These are phyloP conservation scores for Blastosporella zonata DNA, from an alignment of 1,284 basidiomycete species.

Conservation along the genomic window DNA sequence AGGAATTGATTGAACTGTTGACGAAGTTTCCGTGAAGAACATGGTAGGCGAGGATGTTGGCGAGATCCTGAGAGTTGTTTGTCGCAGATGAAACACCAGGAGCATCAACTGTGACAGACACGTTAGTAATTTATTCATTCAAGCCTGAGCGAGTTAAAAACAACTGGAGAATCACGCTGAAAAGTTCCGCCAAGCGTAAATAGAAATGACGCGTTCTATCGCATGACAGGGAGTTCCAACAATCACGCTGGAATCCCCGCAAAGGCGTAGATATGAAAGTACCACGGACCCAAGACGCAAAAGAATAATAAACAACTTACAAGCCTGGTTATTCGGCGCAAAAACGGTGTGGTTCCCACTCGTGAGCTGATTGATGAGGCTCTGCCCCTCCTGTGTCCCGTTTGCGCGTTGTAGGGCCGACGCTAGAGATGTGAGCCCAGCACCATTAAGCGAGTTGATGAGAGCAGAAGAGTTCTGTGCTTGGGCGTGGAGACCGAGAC, in stretches of 20 bases:
- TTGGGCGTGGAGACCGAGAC: conserved; percentile 5
- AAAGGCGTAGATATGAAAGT: too few relatives aligned
- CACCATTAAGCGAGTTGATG: conserved; percentile 12
- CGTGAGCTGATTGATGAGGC: conserved; percentile 9
- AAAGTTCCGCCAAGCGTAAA: too few relatives aligned
- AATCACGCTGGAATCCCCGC: too few relatives aligned
- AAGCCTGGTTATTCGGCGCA: conserved; percentile 20
- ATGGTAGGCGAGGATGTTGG: conserved; percentile 56
- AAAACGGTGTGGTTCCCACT: conserved; percentile 17
- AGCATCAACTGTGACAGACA: conserved; percentile 12
- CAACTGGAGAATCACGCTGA: too few relatives aligned
- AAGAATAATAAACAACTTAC: conserved; percentile 10
- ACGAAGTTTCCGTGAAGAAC: conserved; percentile 53
- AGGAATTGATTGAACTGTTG: conserved; percentile 25
- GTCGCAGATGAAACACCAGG: conserved; percentile 9
- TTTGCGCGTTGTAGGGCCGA: conserved; percentile 9
- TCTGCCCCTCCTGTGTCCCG: conserved; percentile 13
- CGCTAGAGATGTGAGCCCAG: conserved; percentile 18
- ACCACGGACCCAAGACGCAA: background rate
- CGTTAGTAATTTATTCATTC: background rate
- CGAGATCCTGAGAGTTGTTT: conserved; percentile 17
- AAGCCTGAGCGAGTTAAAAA: too few relatives aligned
- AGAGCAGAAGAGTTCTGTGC: conserved; percentile 15
- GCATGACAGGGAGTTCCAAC: too few relatives aligned
- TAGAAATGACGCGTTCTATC: too few relatives aligned